A percentile compares a stretch with the other conserved stretches of the same genome.
Conservation (phyloP, 805 yeast species). For the Suhomyces canberraensis region DNA sequence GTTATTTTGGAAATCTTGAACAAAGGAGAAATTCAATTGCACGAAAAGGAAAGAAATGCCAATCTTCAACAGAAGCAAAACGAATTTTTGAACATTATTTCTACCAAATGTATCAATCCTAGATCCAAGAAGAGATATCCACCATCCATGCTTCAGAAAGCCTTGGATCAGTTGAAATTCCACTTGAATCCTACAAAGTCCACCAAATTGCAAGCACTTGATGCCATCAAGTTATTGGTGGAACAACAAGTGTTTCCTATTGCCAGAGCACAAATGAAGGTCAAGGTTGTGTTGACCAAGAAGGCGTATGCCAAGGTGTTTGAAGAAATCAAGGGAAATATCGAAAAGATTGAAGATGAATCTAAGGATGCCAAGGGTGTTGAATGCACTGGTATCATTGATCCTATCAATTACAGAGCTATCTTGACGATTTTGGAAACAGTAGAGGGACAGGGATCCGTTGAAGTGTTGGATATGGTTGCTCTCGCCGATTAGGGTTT, state of each 20-base stretch:
- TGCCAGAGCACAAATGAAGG: constrained; percentile 90
- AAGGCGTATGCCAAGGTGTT: constrained; percentile 47
- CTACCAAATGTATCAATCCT: constrained; percentile 91
- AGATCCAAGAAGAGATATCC: constrained; percentile 87
- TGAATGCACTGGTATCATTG: constrained; percentile 62
- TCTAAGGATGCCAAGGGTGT: constrained; percentile 39
- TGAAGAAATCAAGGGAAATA: constrained; percentile 30
- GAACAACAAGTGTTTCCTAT: constrained; percentile 85
- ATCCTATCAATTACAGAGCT: constrained; percentile 78
- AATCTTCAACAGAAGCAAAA: constrained; percentile 71
- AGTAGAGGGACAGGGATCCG: constrained; percentile 54
- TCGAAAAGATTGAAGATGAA: constrained; percentile 41
- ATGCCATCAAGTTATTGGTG: constrained; percentile 77
- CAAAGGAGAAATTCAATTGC: constrained; percentile 92
- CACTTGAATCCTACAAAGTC: constrained; percentile 70
- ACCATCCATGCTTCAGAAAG: constrained; percentile 89
- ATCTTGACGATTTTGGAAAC: constrained; percentile 57
- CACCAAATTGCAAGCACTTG: constrained; percentile 86
- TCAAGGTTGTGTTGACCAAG: constrained; percentile 57
- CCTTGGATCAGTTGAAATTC: constrained; percentile 71
- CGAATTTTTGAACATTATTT: constrained; percentile 77
- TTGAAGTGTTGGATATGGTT: constrained; percentile 87
- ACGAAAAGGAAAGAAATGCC: constrained; percentile 86
- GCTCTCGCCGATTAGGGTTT: constrained; percentile 35
- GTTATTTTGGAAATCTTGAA: constrained; percentile 78